Evolutionary conservation across 129 eudicot species (phyloP), one percentile per base, ranked within the genome.

Genomic region (Flaveria sonorensis): DNA sequence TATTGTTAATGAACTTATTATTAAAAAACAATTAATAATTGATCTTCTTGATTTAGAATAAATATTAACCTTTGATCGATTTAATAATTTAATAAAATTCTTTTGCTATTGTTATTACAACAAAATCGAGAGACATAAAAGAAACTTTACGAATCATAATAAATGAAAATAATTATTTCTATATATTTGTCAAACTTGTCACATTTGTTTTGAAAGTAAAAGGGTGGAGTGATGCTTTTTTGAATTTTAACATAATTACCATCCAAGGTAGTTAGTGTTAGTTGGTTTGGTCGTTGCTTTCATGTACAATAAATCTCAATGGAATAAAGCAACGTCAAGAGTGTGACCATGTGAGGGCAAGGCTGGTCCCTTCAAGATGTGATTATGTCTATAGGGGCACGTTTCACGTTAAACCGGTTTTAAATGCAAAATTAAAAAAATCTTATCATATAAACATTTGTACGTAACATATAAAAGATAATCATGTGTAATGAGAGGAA

Each of bases 251-350:
- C 63, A 75, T 63, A 75, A 63, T 63, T 30, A 72, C 3, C 69
- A 40, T 64, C 42, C 61, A 73, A 53, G 74, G 79, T 66, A 53
- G 83, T 73, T 80, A 45, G 50, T 66, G 83, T 73, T 64, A 51
- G 74, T 79, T 80, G 20, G 75, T 80, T 80, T 42, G 79, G 79
- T 72, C 39, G 83, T 80, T 80, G 83, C 79, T 80, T 63, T 80
- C 48, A 24, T n/a, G 69, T 53, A 40, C 79, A 40, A 57, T 28
- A 53, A 68, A 53, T 59, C 68, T 77, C 36, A 43, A 68, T 77
- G 47, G 60, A 39, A 77, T 52, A 68, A 39, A 53, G 30, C 3
- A 53, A 42, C 45, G 62, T 51, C 73, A 70, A 71, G 64, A 7
- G 64, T 57, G 64, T 57, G 64, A 57, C 42, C 42, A 61, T 61